phyloP scores from a whole-genome alignment of 768 basidiomycete genomes.

The Tricholoma sp. region DNA sequence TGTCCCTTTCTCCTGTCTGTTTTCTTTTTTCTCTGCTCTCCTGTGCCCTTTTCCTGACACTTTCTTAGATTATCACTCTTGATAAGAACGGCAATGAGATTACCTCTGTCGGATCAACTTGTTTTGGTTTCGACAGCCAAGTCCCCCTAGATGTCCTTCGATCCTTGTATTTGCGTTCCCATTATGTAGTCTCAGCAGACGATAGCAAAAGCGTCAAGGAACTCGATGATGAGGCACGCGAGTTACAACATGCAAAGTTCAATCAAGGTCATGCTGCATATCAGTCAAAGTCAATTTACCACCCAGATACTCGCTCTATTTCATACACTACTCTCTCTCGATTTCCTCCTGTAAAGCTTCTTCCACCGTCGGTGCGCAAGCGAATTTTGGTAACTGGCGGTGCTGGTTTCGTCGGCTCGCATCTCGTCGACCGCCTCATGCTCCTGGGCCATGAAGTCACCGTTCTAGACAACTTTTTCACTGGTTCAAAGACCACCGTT shows the following conservation, averaged over 20 bases:
- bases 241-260: constrained; percentile 49
- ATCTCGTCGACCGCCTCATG: constrained; percentile 97
- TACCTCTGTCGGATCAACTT: constrained; percentile 72
- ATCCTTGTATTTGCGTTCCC: constrained; percentile 82
- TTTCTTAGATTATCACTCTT: constrained; percentile 50
- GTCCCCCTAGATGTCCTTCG: constrained; percentile 77
- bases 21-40: constrained; percentile 1
- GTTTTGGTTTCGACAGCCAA: constrained; percentile 88
- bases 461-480: constrained; percentile 98
- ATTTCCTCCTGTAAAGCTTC: constrained; percentile 89
- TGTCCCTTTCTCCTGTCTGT: constrained; percentile 24
- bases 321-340: constrained; percentile 89
- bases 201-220: constrained; percentile 27
- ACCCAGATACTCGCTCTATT: constrained; percentile 74
- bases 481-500: constrained; percentile 95
- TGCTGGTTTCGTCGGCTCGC: constrained; percentile 98
- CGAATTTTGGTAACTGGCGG: constrained; percentile 94
- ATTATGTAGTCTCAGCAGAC: constrained; percentile 53
- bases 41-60: constrained; percentile 11
- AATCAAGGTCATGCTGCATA: constrained; percentile 46
- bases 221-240: constrained; percentile 34
- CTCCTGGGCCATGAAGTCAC: constrained; percentile 96
- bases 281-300: constrained; percentile 83
- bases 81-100: constrained; percentile 77
- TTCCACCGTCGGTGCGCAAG: constrained; percentile 73